These are phyloP conservation scores for Eucalyptus tenuipes DNA, from an alignment of 345 rosid species.

Conservation along the genomic window DNA sequence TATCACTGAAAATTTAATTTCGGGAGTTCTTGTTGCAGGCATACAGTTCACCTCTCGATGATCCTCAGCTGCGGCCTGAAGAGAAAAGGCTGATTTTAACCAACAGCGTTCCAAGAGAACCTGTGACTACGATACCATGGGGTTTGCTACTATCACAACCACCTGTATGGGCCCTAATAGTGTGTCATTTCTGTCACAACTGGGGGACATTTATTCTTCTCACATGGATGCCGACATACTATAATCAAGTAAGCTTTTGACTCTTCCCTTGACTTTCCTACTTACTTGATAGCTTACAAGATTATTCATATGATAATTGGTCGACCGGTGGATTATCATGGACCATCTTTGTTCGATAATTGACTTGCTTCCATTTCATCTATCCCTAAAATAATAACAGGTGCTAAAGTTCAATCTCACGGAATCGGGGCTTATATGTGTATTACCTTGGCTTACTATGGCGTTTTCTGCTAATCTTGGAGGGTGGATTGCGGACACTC, in stretches of 20 bases:
- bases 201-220: slow-evolving; percentile 95
- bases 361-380: neutral
- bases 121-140: slow-evolving; percentile 82
- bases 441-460: slow-evolving; percentile 96
- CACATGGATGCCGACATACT: slow-evolving; percentile 98
- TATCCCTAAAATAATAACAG: slow-evolving; percentile 6
- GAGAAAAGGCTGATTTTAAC: slow-evolving; percentile 59
- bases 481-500: slow-evolving; percentile 95
- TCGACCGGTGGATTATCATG: neutral
- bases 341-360: neutral
- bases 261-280: neutral
- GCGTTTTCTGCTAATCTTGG: slow-evolving; percentile 87
- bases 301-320: neutral
- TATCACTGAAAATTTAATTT: neutral
- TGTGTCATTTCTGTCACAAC: slow-evolving; percentile 82
- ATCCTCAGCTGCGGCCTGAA: slow-evolving; percentile 49
- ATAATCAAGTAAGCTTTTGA: slow-evolving; percentile 55
- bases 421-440: slow-evolving; percentile 75
- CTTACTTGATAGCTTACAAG: neutral
- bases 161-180: slow-evolving; percentile 87
- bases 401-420: slow-evolving; percentile 85
- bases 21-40: slow-evolving; percentile 32
- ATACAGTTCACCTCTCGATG: slow-evolving; percentile 76
- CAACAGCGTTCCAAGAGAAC: slow-evolving; percentile 43
- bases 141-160: slow-evolving; percentile 66